Evolutionary conservation across 768 basidiomycete species (phyloP).

Genomic region (Kwoniella sp.): DNA sequence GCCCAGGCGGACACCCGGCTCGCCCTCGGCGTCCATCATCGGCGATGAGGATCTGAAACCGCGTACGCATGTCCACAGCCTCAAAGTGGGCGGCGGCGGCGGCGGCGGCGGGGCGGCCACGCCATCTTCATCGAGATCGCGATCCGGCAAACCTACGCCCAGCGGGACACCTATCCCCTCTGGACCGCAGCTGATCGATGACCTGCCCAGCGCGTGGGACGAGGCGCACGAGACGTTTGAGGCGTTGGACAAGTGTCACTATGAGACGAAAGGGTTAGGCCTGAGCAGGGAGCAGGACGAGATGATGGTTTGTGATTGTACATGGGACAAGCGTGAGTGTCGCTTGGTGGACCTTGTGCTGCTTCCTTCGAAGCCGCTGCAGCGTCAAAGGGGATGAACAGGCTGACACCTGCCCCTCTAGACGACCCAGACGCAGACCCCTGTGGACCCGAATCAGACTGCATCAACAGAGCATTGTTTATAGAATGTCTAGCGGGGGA

Average conservation of each 20-base stretch:
- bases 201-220: slow-evolving; percentile 72
- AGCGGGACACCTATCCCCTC: neutral
- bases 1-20: too few relatives aligned
- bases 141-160: neutral
- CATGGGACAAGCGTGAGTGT: slow-evolving; percentile 71
- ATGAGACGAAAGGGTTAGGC: slow-evolving; percentile 83
- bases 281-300: slow-evolving; percentile 81
- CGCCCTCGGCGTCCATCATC: neutral
- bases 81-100: neutral
- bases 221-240: slow-evolving; percentile 68
- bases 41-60: slow-evolving; percentile 14
- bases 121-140: too few relatives aligned
- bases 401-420: slow-evolving; percentile 41
- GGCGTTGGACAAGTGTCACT: slow-evolving; percentile 72
- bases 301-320: slow-evolving; percentile 93
- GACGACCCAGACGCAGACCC: slow-evolving; percentile 62
- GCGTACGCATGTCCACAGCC: slow-evolving; percentile 4
- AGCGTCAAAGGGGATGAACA: slow-evolving; percentile 17
- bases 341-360: neutral
- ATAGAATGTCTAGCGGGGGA: slow-evolving; percentile 91
- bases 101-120: neutral
- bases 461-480: slow-evolving; percentile 94
- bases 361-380: too few relatives aligned
- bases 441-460: slow-evolving; percentile 84
- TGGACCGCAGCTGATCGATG: slow-evolving; percentile 58